Percentiles rank a stretch among this genome's conserved stretches.
Evolutionary conservation across 2,329 filamentous ascomycete genomes (phyloP).

Genomic region (Curvularia eragrostidis): DNA sequence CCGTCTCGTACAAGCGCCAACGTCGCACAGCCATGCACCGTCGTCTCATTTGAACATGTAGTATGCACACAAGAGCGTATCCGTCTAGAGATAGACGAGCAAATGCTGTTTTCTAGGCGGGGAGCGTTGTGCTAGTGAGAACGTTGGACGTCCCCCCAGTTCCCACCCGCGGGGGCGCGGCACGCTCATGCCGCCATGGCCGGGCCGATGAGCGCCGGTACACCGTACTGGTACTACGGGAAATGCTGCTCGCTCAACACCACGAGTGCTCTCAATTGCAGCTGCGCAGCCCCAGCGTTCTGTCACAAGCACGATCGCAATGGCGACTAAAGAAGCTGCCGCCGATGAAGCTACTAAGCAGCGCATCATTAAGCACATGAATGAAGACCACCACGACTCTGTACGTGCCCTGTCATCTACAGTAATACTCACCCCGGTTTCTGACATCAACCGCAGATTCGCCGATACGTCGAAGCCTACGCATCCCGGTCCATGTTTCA

Average conservation of each 20-base stretch:
- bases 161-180: slow-evolving; percentile 11
- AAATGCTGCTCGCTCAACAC: slow-evolving; percentile 2
- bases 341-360: slow-evolving; percentile 60
- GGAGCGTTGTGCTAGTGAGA: slow-evolving; percentile 20
- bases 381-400: slow-evolving; percentile 77
- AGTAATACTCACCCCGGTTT: slow-evolving; percentile 2
- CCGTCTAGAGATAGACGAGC: neutral
- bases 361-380: slow-evolving; percentile 84
- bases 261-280: neutral
- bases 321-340: slow-evolving; percentile 46
- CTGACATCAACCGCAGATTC: slow-evolving; percentile 54
- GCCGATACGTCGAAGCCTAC: slow-evolving; percentile 79
- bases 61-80: neutral
- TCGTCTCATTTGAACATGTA: neutral
- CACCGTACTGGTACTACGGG: neutral
- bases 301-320: slow-evolving; percentile 10
- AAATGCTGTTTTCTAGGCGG: neutral
- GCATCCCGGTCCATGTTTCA: slow-evolving; percentile 62
- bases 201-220: slow-evolving; percentile 13
- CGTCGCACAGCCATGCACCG: neutral
- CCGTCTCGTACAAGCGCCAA: neutral
- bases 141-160: slow-evolving; percentile 15
- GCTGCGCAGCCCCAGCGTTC: neutral
- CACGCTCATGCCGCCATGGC: slow-evolving; percentile 16
- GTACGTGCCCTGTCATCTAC: slow-evolving; percentile 49